phyloP scores from a whole-genome alignment of 2,329 filamentous ascomycete species.

The Ceratocystis ficicola region DNA sequence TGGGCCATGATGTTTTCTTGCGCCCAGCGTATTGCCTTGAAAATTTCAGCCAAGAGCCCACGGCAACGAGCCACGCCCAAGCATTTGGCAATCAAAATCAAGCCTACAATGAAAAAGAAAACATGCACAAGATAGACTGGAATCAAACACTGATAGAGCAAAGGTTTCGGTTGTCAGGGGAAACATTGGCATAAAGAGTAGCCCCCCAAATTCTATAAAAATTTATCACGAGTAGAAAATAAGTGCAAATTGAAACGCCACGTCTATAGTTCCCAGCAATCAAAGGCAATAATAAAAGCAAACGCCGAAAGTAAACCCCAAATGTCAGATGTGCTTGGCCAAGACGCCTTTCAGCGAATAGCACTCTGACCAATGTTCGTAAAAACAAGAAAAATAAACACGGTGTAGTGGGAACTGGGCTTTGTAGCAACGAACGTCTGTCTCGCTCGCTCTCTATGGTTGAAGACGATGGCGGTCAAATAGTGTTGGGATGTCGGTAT shows the following conservation, averaged over 20 bases:
- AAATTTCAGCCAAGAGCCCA: too few relatives aligned
- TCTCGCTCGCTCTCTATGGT: slow-evolving; percentile 11
- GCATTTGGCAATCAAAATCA: too few relatives aligned
- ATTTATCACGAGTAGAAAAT: not conserved
- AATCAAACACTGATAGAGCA: not conserved
- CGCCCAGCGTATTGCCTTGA: too few relatives aligned
- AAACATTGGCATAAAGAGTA: not conserved
- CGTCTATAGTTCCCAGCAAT: not conserved
- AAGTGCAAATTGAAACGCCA: slow-evolving; percentile 9
- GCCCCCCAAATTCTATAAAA: slow-evolving; percentile 3
- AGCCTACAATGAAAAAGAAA: not conserved
- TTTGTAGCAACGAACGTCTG: slow-evolving; percentile 11
- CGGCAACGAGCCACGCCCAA: too few relatives aligned
- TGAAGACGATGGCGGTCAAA: slow-evolving; percentile 4
- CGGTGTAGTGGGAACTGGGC: not conserved
- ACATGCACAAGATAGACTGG: not conserved
- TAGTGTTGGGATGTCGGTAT: not conserved
- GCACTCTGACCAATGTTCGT: not conserved
- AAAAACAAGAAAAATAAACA: slow-evolving; percentile 19
- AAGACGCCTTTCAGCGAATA: not conserved
- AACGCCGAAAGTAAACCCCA: not conserved
- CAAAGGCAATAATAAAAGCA: not conserved
- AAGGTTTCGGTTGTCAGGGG: not conserved
- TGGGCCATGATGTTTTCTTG: too few relatives aligned
- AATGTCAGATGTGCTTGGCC: not conserved